Conservation (phyloP, 2,329 filamentous ascomycete species). For the Paramyrothecium roridum region DNA sequence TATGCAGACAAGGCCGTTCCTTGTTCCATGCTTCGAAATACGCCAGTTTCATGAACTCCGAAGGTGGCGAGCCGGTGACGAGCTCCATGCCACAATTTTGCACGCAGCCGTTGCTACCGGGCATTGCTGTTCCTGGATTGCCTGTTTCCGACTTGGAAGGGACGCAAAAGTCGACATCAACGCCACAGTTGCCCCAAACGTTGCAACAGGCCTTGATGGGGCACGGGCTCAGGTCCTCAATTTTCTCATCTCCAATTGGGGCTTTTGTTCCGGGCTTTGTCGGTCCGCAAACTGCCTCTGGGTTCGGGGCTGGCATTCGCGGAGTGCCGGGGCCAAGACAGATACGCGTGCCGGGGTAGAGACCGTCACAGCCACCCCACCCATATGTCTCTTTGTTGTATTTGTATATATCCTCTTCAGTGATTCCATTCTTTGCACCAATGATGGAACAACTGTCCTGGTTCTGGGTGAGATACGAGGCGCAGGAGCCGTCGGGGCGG, state of each 20-base stretch:
- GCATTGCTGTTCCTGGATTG: conserved; percentile 19
- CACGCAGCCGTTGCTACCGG: conserved; percentile 9
- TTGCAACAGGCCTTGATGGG: conserved; percentile 39
- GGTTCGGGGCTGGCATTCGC: conserved; percentile 11
- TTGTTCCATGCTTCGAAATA: conserved; percentile 31
- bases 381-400: conserved; percentile 30
- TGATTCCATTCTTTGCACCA: no score
- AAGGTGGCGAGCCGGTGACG: conserved; percentile 18
- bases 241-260: conserved; percentile 24
- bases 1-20: conserved; percentile 22
- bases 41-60: conserved; percentile 20
- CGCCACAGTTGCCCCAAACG: conserved; percentile 39
- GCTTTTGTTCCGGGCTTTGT: conserved; percentile 29
- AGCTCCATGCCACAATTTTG: conserved; percentile 26
- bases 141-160: conserved; percentile 21
- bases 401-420: no score
- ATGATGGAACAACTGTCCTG: no score
- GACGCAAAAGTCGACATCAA: conserved; percentile 39
- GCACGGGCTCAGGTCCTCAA: conserved; percentile 41
- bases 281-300: conserved; percentile 37
- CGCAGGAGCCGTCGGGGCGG: no score
- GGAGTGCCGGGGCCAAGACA: conserved; percentile 26
- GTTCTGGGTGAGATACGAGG: no score
- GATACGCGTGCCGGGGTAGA: conserved; percentile 14
- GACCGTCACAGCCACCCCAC: conserved; percentile 26